A percentile compares a stretch with the other conserved stretches of the same genome.
These are phyloP conservation scores for Claviceps spartinae DNA, from an alignment of 2,329 filamentous ascomycete genomes.

Conservation along the genomic window DNA sequence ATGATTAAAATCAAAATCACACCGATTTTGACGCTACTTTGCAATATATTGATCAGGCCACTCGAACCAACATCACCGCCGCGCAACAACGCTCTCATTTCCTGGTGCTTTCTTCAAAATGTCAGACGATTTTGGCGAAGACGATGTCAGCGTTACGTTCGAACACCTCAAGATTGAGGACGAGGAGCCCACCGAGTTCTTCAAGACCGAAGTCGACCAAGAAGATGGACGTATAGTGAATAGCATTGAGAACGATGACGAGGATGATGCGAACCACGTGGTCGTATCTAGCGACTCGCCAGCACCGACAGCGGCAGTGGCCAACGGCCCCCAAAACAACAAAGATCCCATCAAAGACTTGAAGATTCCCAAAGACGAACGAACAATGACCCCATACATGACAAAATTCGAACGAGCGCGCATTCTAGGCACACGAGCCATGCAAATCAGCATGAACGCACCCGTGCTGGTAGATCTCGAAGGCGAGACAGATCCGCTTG, in stretches of 20 bases:
- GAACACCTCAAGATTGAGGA: slow-evolving; percentile 38
- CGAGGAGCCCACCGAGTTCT: slow-evolving; percentile 47
- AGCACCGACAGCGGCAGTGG: slow-evolving; percentile 26
- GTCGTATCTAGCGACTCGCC: slow-evolving; percentile 51
- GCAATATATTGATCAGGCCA: too few species aligned
- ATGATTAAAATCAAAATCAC: too few species aligned
- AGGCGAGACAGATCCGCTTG: slow-evolving; percentile 91
- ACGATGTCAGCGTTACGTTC: slow-evolving; percentile 41
- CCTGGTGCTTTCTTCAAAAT: slow-evolving; percentile 27
- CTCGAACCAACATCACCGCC: neutral
- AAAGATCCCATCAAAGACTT: slow-evolving; percentile 57
- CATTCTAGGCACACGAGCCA: slow-evolving; percentile 79
- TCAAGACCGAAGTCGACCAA: slow-evolving; percentile 40
- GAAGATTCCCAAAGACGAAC: slow-evolving; percentile 78
- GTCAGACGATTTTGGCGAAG: slow-evolving; percentile 58
- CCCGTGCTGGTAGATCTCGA: slow-evolving; percentile 93
- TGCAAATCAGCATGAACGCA: slow-evolving; percentile 98
- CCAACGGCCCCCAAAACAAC: slow-evolving; percentile 37
- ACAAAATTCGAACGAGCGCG: slow-evolving; percentile 96
- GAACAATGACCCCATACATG: slow-evolving; percentile 94
- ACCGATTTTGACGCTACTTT: too few species aligned
- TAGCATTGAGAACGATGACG: slow-evolving; percentile 32
- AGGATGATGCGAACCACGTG: slow-evolving; percentile 40
- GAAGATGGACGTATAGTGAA: slow-evolving; percentile 28
- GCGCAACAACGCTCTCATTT: neutral